Percentiles rank a stretch among this genome's conserved stretches.
Conservation (phyloP, 2,329 filamentous ascomycete genomes). For the Colletotrichum gigasporum region DNA sequence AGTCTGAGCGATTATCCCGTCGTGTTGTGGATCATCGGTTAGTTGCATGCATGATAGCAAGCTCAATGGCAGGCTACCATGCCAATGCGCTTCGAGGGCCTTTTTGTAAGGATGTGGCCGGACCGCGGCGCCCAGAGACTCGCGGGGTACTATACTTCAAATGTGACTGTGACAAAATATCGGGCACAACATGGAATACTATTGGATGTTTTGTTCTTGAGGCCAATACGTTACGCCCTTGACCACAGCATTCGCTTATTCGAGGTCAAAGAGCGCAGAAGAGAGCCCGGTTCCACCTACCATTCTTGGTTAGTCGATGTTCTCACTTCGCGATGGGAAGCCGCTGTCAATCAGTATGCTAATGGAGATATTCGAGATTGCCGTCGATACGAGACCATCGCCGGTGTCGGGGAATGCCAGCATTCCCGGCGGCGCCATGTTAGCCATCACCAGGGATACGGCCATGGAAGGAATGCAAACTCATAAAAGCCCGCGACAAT, state of each 20-base stretch:
- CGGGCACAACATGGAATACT: no score
- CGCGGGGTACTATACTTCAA: no score
- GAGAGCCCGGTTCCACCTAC: not conserved
- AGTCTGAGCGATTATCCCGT: not conserved
- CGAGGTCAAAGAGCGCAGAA: no score
- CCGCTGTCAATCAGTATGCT: not conserved
- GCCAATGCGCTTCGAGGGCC: no score
- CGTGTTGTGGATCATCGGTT: not conserved
- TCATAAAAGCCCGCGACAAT: not conserved
- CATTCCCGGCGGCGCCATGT: no score
- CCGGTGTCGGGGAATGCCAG: not conserved
- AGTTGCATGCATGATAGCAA: not conserved
- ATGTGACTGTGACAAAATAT: no score
- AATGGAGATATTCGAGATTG: not conserved
- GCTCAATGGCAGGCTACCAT: not conserved
- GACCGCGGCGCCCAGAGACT: no score
- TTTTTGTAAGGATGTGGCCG: no score
- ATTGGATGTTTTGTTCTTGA: no score
- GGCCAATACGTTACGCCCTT: no score
- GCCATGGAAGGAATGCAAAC: rapidly evolving
- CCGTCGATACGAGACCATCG: not conserved
- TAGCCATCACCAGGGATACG: not conserved
- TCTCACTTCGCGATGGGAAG: no score
- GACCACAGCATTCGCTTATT: no score
- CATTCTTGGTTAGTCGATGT: not conserved